Evolutionary conservation across 768 basidiomycete species (phyloP).

Genomic region (Lactarius hatsudake): DNA sequence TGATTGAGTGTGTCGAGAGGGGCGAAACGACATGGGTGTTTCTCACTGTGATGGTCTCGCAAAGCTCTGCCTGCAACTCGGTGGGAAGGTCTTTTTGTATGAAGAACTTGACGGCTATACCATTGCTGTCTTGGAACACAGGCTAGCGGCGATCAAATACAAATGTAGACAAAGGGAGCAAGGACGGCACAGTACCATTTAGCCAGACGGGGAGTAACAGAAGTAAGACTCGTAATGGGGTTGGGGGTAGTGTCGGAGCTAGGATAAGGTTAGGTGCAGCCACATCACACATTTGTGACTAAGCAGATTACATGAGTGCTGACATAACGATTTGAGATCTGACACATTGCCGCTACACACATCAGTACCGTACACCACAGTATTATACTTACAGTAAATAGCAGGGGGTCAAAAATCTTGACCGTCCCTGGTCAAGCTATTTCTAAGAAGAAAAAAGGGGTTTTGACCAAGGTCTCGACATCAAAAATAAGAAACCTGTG

Average conservation of each 20-base stretch:
- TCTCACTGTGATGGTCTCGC: constrained; percentile 68
- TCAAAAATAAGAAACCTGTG: too few relatives aligned
- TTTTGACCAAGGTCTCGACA: too few relatives aligned
- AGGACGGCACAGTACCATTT: constrained; percentile 24
- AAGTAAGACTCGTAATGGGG: constrained; percentile 29
- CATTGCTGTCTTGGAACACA: constrained; percentile 68
- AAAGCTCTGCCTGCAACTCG: constrained; percentile 66
- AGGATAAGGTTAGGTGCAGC: constrained; percentile 31
- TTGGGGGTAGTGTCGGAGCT: constrained; percentile 30
- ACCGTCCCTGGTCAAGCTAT: too few relatives aligned
- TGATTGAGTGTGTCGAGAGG: constrained; percentile 2
- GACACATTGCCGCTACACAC: too few relatives aligned
- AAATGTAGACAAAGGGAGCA: neutral
- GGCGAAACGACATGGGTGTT: neutral
- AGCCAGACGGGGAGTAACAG: constrained; percentile 2
- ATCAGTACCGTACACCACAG: too few relatives aligned
- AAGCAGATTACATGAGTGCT: neutral
- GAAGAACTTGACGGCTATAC: constrained; percentile 77
- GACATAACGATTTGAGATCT: too few relatives aligned
- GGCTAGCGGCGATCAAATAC: constrained; percentile 40
- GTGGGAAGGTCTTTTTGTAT: constrained; percentile 74
- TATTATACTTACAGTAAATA: too few relatives aligned
- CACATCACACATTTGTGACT: constrained; percentile 9
- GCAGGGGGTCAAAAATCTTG: too few relatives aligned
- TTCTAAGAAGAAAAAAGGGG: too few relatives aligned